Percentiles rank a stretch among this genome's conserved stretches.
phyloP scores from a whole-genome alignment of 31 red algal species.

The Odonthalia washingtoniensis region DNA sequence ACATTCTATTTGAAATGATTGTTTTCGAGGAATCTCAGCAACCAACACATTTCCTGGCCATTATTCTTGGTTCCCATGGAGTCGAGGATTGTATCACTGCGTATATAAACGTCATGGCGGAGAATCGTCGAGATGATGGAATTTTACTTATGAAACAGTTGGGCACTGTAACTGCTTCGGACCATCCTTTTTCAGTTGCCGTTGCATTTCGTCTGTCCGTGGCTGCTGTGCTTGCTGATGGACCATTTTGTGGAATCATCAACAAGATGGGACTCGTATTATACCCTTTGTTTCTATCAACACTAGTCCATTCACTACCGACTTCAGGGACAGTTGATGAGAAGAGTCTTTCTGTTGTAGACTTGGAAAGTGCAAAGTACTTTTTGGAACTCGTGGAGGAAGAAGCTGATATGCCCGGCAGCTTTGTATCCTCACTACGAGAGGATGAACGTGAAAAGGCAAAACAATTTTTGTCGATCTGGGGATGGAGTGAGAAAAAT shows the following conservation, averaged over 20 bases:
- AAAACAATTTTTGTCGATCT: constrained; percentile 8
- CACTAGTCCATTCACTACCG: constrained; percentile 41
- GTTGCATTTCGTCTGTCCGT: constrained; percentile 40
- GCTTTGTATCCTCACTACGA: constrained; percentile 36
- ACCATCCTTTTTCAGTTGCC: constrained; percentile 28
- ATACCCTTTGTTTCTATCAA: constrained; percentile 37
- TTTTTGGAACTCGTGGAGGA: constrained; percentile 47
- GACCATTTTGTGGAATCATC: not conserved
- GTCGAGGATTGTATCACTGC: constrained; percentile 36
- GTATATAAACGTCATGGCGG: constrained; percentile 15
- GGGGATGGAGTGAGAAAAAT: not conserved
- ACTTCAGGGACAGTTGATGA: not conserved
- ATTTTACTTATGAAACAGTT: constrained; percentile 37
- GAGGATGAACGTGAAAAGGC: constrained; percentile 29
- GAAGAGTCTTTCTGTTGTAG: not conserved
- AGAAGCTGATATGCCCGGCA: constrained; percentile 28
- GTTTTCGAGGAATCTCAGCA: not conserved
- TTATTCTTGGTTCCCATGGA: constrained; percentile 48
- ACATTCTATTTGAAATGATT: constrained; percentile 3
- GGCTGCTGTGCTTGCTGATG: constrained; percentile 42
- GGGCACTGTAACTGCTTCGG: constrained; percentile 15
- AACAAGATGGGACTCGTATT: constrained; percentile 46
- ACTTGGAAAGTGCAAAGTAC: constrained; percentile 18
- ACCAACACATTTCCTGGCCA: constrained; percentile 10
- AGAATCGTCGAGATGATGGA: not conserved